These are phyloP conservation scores for Pyrrhoderma noxium DNA, from an alignment of 1,284 basidiomycete genomes.

Conservation along the genomic window DNA sequence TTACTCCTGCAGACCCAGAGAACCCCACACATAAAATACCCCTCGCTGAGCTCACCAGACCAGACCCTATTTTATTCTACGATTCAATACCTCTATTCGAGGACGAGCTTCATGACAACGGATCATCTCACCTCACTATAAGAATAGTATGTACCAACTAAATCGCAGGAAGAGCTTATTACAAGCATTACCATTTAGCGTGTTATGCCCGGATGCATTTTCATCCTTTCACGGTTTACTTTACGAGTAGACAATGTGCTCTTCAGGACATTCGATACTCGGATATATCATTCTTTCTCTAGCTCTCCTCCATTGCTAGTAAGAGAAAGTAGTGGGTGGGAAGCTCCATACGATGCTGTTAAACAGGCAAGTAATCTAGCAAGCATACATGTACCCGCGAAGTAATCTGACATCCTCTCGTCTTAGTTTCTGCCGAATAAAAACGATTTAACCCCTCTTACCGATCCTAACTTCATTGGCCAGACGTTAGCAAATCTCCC, in stretches of 20 bases:
- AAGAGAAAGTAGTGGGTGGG: slow-evolving; percentile 83
- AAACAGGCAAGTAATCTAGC: slow-evolving; percentile 49
- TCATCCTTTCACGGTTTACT: slow-evolving; percentile 88
- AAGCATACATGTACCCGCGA: too few relatives aligned
- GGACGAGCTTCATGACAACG: slow-evolving; percentile 93
- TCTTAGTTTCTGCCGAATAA: slow-evolving; percentile 66
- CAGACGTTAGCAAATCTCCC: slow-evolving; percentile 66
- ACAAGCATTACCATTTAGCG: slow-evolving; percentile 44
- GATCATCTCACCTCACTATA: slow-evolving; percentile 73
- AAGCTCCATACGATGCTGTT: slow-evolving; percentile 80
- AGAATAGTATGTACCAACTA: slow-evolving; percentile 62
- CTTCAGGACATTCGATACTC: slow-evolving; percentile 86
- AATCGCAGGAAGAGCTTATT: background rate
- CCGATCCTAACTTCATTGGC: slow-evolving; percentile 83
- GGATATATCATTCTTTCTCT: slow-evolving; percentile 81
- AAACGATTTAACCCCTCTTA: slow-evolving; percentile 84
- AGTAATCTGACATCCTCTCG: slow-evolving; percentile 3
- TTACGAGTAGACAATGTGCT: slow-evolving; percentile 93
- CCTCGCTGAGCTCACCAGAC: slow-evolving; percentile 75
- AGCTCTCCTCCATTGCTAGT: slow-evolving; percentile 58
- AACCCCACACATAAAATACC: slow-evolving; percentile 63
- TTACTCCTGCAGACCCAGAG: slow-evolving; percentile 47
- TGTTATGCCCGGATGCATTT: slow-evolving; percentile 96
- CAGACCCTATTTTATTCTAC: slow-evolving; percentile 92
- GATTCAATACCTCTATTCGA: slow-evolving; percentile 90